Conservation (phyloP, 371 early-diverging fungal species). For the Mucor irregularis region DNA sequence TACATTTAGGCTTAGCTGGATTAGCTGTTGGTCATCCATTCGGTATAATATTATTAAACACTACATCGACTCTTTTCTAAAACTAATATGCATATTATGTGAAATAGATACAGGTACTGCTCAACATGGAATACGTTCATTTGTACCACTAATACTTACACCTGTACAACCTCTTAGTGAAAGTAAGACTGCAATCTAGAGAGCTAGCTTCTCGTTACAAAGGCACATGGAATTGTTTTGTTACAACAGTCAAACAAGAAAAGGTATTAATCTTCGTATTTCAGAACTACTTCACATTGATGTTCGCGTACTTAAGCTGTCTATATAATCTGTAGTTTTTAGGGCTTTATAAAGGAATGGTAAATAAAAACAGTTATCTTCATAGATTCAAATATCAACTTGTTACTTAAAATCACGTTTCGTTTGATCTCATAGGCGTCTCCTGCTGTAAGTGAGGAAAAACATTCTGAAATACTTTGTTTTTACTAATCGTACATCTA, state of each 20-base stretch:
- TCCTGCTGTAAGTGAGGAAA: constrained; percentile 57
- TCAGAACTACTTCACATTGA: neutral
- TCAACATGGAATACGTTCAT: neutral
- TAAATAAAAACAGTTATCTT: constrained; percentile 22
- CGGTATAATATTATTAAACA: constrained; percentile 38
- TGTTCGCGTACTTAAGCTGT: too few species aligned
- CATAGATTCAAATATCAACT: neutral
- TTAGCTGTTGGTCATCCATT: constrained; percentile 68
- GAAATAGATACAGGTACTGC: constrained; percentile 37
- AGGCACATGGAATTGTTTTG: constrained; percentile 66
- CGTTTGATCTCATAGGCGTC: too few species aligned
- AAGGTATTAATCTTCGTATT: constrained; percentile 38
- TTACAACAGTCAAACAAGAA: constrained; percentile 59
- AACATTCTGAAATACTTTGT: neutral
- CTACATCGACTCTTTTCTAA: neutral
- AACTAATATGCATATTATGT: constrained; percentile 1
- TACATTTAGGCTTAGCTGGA: constrained; percentile 58
- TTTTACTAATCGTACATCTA: neutral
- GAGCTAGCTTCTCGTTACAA: constrained; percentile 54
- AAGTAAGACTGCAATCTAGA: constrained; percentile 61
- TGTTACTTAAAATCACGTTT: neutral
- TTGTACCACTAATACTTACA: neutral
- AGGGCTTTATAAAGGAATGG: constrained; percentile 71
- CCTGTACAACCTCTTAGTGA: constrained; percentile 29
- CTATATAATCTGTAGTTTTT: constrained; percentile 35